These are phyloP conservation scores for Trichothecium sympodiale DNA, from an alignment of 2,329 filamentous ascomycete genomes.

Conservation along the genomic window DNA sequence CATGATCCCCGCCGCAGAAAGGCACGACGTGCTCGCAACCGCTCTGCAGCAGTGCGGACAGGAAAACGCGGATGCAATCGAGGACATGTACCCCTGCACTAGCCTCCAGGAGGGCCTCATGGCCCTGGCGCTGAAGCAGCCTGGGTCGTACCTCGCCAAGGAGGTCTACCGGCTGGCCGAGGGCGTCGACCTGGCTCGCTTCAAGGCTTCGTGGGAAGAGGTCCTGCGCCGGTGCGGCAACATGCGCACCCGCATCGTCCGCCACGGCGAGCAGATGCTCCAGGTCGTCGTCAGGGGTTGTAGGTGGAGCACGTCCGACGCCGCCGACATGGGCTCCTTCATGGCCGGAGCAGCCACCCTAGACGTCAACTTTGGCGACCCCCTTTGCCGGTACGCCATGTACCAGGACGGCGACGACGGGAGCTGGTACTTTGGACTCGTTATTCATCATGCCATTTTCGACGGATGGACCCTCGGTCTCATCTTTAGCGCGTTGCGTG, in stretches of 20 bases:
- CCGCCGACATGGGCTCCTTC: too few relatives aligned
- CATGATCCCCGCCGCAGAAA: not conserved
- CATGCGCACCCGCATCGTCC: slow-evolving; percentile 7
- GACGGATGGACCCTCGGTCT: slow-evolving; percentile 9
- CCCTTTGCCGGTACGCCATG: not conserved
- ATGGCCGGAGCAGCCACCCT: too few relatives aligned
- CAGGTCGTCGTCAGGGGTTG: slow-evolving; percentile 1
- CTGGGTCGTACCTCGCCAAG: slow-evolving; percentile 25
- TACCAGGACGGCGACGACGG: not conserved
- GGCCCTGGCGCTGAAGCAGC: slow-evolving; percentile 19
- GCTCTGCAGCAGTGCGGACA: slow-evolving; percentile 1
- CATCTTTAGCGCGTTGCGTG: slow-evolving; percentile 3
- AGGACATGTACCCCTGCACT: slow-evolving; percentile 28
- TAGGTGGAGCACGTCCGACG: too few relatives aligned
- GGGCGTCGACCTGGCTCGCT: slow-evolving; percentile 10
- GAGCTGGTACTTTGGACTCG: slow-evolving; percentile 10
- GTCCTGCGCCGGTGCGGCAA: slow-evolving; percentile 4
- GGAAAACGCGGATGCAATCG: not conserved
- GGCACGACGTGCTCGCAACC: not conserved
- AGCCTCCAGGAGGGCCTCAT: slow-evolving; percentile 29
- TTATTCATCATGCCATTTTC: slow-evolving; percentile 7
- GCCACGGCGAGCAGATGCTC: not conserved
- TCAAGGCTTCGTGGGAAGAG: slow-evolving; percentile 17
- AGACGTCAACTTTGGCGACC: too few relatives aligned
- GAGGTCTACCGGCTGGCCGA: slow-evolving; percentile 12